phyloP scores from a whole-genome alignment of 2,329 filamentous ascomycete genomes.

The Penicillium sp. region DNA sequence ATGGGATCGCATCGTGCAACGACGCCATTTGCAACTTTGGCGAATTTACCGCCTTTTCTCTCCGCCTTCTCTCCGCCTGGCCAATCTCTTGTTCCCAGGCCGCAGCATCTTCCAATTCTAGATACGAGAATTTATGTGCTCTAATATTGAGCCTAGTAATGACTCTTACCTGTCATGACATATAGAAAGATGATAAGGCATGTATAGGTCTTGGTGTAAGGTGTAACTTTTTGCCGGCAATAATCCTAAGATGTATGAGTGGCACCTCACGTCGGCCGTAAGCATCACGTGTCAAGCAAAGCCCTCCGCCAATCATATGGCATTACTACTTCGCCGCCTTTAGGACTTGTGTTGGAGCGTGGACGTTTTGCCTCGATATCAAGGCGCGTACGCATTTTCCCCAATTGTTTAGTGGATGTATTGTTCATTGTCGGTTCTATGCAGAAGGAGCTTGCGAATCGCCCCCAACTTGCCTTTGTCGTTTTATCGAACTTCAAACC shows the following conservation, averaged over 20 bases:
- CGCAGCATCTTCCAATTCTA: no score
- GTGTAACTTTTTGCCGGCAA: background rate
- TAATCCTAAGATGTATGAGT: background rate
- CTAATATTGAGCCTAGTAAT: background rate
- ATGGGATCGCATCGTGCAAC: slow-evolving; percentile 16
- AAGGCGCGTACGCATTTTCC: slow-evolving; percentile 7
- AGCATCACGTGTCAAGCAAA: background rate
- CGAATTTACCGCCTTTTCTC: slow-evolving; percentile 4
- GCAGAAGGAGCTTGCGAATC: slow-evolving; percentile 32
- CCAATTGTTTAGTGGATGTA: slow-evolving; percentile 33
- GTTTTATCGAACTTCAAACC: background rate
- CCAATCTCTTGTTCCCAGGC: background rate
- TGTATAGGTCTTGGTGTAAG: background rate
- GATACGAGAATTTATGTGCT: background rate
- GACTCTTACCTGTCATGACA: background rate
- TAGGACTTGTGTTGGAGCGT: background rate
- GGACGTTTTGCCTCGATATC: background rate
- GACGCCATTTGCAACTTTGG: slow-evolving; percentile 3
- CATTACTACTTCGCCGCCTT: background rate
- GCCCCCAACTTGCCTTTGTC: slow-evolving; percentile 2
- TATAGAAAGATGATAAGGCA: background rate
- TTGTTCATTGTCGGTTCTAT: slow-evolving; percentile 28
- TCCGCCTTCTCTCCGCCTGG: slow-evolving; percentile 9
- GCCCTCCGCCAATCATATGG: background rate
- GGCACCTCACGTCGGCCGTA: background rate